Evolutionary conservation across 2,329 filamentous ascomycete species (phyloP), one percentile per base, ranked within the genome.

Genomic region (Waltergamsia citrina): DNA sequence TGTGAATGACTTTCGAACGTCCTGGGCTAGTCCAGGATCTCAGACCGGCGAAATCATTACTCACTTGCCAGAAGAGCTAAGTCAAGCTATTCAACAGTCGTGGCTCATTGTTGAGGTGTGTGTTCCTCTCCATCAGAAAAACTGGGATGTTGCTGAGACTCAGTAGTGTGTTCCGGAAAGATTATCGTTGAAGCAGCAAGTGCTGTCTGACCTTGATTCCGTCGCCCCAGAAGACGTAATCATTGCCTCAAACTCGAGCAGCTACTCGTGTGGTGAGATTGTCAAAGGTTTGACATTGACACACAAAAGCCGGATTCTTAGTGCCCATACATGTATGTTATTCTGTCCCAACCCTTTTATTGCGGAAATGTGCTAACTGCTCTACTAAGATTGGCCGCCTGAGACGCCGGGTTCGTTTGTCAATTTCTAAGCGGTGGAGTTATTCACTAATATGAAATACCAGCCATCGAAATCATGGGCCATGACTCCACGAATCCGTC

Each of bases 161-260:
- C 17, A 4, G 14, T 31, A 65, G 62, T 65, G 62, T 35, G 52
- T 67, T 7, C 63, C 64, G 0, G 64, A 68, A 39, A 49, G 50
- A 18, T 43, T 67, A 7, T 27, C 46, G 0, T 43, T 65, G n/a
- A 68, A 68, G 40, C 53, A 47, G 29, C 42, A 49, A 3, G 46
- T 63, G 5, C 54, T 68, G 17, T 28, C 38, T 1, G 43, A 65
- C 16, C 46, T 68, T 3, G 64, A 66, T 40, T 37, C 48, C 2
- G 30, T 58, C 2, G 53, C 62, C 0, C 43, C 47, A 1, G 37
- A 46, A 1, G 49, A 56, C 1, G 56, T 55, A 0, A 59, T 66
- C 6, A 55, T 68, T 29, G 63, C 59, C 0, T 64, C 61, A 0
- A 68, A 68, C 34, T 67, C 64, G 1, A 65, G 62, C 37, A 66